These are phyloP conservation scores for Fusarium fujikuroi DNA, from an alignment of 2,329 filamentous ascomycete genomes.

Conservation along the genomic window DNA sequence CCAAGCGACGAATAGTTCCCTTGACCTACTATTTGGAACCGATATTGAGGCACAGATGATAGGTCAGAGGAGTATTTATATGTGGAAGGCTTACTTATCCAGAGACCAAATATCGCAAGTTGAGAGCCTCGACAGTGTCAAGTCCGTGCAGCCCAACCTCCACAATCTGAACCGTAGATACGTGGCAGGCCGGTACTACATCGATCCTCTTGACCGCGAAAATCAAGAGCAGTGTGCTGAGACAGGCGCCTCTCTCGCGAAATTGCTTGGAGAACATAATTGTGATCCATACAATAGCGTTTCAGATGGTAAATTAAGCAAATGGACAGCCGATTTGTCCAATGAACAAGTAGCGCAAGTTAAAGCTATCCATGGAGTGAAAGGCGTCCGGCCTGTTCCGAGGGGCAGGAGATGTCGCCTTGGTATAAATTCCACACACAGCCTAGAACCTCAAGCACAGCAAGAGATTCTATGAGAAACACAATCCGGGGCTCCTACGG, in stretches of 20 bases:
- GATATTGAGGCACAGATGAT: not conserved
- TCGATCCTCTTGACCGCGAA: not conserved
- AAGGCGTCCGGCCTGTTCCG: not conserved
- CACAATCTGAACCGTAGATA: not conserved
- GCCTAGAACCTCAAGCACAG: not conserved
- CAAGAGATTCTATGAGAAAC: not conserved
- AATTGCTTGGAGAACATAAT: not conserved
- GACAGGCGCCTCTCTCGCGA: not conserved
- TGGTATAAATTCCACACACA: rapidly evolving
- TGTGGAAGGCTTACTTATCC: not conserved
- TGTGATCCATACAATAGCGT: not conserved
- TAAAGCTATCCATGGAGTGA: not conserved
- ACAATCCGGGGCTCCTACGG: not conserved
- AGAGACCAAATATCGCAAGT: not conserved
- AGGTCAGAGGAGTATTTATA: not conserved
- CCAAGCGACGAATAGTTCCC: not conserved
- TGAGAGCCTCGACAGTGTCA: not conserved
- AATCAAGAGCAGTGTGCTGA: not conserved
- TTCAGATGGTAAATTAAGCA: not conserved
- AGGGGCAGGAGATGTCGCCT: not conserved
- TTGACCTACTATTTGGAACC: not conserved
- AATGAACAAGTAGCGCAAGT: not conserved
- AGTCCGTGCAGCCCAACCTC: not conserved
- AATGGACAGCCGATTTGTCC: rapidly evolving
- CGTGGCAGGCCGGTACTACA: not conserved